Base-by-base conservation (phyloP, 192 early-diverging fungal genomes). In the Coemansia sp. region DNA sequence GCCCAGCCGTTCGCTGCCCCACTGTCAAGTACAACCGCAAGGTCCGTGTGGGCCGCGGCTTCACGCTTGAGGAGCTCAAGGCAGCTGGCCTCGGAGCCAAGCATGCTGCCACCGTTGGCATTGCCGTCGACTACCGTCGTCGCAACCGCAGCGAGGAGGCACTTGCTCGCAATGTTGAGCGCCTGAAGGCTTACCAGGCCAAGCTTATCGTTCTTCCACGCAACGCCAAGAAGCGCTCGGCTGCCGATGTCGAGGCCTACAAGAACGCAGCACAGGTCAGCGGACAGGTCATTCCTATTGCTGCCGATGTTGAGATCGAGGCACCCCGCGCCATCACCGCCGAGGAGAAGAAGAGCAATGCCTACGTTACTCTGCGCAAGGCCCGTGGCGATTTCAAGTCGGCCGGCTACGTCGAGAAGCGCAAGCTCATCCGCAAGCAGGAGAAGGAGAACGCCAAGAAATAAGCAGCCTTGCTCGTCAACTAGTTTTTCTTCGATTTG, bases 11-110 rank as follows among this genome's bases (percentile, higher is more conserved):
- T 68, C 90, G 93, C 75, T 94, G 93, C 86, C 96, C 92, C 49
- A 99, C 97, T 50, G 69, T 96, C 78, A 96, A 95, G 85, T 98
- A 99, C 92, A 99, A 99, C 93, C 90, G 84, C 81, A 97, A 97
- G 91, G 86, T 98, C 66, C 87, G 97, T 73, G 89, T 90, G 73
- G 97, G 97, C 75, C 92, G 95, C 80, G 97, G 97, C 61, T 99
- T 99, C 88, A 97, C 96, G 59, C 85, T 96, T 57, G 97, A 99
- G 68, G 97, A 99, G 86, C 90, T 99, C 67, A 96, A 98, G 93
- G 94, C 87, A 67, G 96, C 95, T 68, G 95, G 95, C 69, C 85
- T 99, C 83, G 81, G 89, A 71, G 88, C 91, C 86, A 97, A 96
- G 88, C 89, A 94, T 82, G 97, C 97, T 70, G 88, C 86, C 69